These are phyloP conservation scores for Syncephalastrum monosporum DNA, from an alignment of 371 early-diverging fungal genomes.

Conservation along the genomic window DNA sequence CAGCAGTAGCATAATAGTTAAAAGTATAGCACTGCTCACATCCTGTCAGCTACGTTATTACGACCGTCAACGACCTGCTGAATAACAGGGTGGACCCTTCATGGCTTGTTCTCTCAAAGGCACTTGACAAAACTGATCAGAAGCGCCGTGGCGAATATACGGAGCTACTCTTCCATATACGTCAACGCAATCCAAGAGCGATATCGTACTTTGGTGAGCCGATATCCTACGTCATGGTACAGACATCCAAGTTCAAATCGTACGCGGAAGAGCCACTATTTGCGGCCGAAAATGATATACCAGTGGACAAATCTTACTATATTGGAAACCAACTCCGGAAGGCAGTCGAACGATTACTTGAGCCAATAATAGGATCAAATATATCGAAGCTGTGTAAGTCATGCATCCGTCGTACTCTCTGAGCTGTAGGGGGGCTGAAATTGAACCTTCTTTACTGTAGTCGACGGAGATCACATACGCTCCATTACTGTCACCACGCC, in stretches of 20 bases:
- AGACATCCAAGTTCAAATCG: too few species aligned
- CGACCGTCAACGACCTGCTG: conserved; percentile 88
- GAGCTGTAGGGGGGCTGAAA: too few species aligned
- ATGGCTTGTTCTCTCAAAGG: conserved; percentile 98
- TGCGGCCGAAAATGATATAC: conserved; percentile 98
- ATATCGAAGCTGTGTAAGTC: too few species aligned
- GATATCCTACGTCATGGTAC: too few species aligned
- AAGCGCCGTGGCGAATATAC: too few species aligned
- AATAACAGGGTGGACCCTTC: conserved; percentile 98
- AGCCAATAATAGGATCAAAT: conserved; percentile 89
- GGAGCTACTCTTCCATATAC: conserved; percentile 56
- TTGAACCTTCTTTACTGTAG: conserved; percentile 21
- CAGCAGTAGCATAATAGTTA: too few species aligned
- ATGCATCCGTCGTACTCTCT: too few species aligned
- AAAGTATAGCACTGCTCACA: too few species aligned
- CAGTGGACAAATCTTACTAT: conserved; percentile 99
- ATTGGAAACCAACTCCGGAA: conserved; percentile 99
- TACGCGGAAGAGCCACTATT: conserved; percentile 98
- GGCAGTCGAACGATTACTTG: conserved; percentile 96
- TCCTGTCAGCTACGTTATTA: conserved; percentile 74
- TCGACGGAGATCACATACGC: conserved; percentile 92
- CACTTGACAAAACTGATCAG: conserved; percentile 96
- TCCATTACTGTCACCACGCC: conserved; percentile 88
- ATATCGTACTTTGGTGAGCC: too few species aligned
- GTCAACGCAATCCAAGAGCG: conserved; percentile 75